Evolutionary conservation across 2,329 filamentous ascomycete genomes (phyloP).

Genomic region (Trichoderma lentiforme): DNA sequence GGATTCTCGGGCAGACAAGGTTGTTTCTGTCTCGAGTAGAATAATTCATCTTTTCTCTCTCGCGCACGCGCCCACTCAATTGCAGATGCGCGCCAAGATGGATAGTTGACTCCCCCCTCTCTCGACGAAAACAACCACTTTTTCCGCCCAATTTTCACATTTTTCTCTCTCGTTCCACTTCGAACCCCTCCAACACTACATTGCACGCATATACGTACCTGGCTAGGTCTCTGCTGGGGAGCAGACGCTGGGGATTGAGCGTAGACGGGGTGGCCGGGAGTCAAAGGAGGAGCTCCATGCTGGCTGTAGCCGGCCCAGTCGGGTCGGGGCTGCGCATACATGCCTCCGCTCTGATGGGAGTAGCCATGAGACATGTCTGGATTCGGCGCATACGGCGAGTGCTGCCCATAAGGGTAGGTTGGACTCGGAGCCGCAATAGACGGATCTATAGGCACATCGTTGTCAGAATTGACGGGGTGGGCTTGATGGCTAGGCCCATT

Average conservation of each 20-base stretch:
- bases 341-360: slow-evolving; percentile 56
- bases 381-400: slow-evolving; percentile 81
- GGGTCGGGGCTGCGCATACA: slow-evolving; percentile 68
- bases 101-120: neutral
- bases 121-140: neutral
- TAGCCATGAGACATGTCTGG: slow-evolving; percentile 85
- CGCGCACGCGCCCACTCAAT: neutral
- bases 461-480: slow-evolving; percentile 85
- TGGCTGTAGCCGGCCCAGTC: slow-evolving; percentile 70
- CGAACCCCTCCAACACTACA: neutral
- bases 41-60: neutral
- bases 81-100: neutral
- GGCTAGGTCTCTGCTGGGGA: slow-evolving; percentile 53
- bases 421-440: slow-evolving; percentile 92
- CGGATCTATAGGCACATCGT: slow-evolving; percentile 97
- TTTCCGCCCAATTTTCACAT: neutral
- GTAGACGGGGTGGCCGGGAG: slow-evolving; percentile 53
- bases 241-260: slow-evolving; percentile 54
- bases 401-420: slow-evolving; percentile 78
- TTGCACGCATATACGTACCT: slow-evolving; percentile 47
- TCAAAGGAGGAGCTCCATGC: slow-evolving; percentile 47
- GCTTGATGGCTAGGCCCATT: slow-evolving; percentile 77
- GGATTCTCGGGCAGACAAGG: neutral
- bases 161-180: neutral
- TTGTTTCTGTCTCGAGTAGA: neutral